Percentiles rank a stretch among this genome's conserved stretches.
Evolutionary conservation across 2,329 filamentous ascomycete genomes (phyloP).

Genomic region (Cryphonectria carpinicola): DNA sequence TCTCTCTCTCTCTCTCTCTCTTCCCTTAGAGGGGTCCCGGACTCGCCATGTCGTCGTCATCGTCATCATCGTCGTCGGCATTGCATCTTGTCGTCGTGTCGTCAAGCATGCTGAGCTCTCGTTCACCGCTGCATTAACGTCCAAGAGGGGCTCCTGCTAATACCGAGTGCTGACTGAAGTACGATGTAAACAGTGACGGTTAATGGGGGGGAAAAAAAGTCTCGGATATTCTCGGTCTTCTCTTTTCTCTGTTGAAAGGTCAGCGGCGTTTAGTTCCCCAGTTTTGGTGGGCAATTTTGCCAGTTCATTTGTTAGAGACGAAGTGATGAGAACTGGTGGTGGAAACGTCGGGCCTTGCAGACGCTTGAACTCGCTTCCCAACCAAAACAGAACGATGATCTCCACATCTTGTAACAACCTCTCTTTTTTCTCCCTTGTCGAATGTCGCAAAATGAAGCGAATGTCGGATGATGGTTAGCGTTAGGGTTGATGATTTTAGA

Average conservation of each 20-base stretch:
- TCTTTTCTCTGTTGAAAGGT: background rate
- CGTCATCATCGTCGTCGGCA: slow-evolving; percentile 1
- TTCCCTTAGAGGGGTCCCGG: background rate
- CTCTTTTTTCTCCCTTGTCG: background rate
- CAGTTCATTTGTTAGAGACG: background rate
- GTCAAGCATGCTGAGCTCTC: background rate
- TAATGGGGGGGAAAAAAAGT: background rate
- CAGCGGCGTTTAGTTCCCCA: slow-evolving; percentile 6
- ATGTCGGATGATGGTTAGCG: background rate
- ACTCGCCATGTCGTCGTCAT: background rate
- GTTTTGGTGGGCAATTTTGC: background rate
- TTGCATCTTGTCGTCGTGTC: background rate
- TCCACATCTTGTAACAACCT: slow-evolving; percentile 8
- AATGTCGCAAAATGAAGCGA: slow-evolving; percentile 14
- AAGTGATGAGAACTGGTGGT: slow-evolving; percentile 24
- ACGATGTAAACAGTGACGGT: slow-evolving; percentile 29
- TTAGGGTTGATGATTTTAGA: slow-evolving; percentile 9
- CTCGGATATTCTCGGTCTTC: background rate
- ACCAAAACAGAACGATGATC: background rate
- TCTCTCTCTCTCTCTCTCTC: background rate
- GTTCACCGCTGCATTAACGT: background rate
- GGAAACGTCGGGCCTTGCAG: background rate
- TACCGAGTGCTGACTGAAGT: slow-evolving; percentile 28
- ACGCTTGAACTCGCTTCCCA: background rate
- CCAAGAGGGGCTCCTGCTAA: slow-evolving; percentile 23